These are phyloP conservation scores for Solanum hybrid DNA, from an alignment of 305 asterid genomes.

Conservation along the genomic window DNA sequence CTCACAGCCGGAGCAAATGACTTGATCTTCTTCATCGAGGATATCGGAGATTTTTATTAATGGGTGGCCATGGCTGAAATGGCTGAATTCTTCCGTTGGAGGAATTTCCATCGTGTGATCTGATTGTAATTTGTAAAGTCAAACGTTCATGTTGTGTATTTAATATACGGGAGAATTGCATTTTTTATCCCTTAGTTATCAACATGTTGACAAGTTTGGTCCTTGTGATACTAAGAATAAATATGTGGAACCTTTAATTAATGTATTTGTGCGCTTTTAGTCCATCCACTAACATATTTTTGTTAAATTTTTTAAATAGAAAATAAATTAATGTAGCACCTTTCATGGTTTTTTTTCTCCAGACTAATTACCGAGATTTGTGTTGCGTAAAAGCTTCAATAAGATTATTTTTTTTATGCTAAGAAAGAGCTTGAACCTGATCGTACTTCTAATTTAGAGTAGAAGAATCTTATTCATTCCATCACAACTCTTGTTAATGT, in stretches of 20 bases:
- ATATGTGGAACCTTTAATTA: not conserved
- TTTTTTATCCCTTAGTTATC: not conserved
- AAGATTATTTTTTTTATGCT: no score
- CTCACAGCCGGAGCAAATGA: slow-evolving; percentile 51
- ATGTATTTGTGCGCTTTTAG: not conserved
- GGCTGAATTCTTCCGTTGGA: slow-evolving; percentile 18
- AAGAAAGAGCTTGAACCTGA: not conserved
- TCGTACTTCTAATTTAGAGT: not conserved
- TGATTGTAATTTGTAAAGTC: not conserved
- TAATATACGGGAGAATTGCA: not conserved
- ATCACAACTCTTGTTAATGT: not conserved
- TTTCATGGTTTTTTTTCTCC: not conserved
- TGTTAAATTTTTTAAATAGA: not conserved
- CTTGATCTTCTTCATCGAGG: slow-evolving; percentile 20
- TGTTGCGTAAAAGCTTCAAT: no score
- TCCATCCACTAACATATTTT: not conserved
- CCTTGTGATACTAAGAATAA: not conserved
- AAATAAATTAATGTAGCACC: not conserved
- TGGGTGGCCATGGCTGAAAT: slow-evolving; percentile 60
- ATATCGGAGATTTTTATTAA: slow-evolving; percentile 18
- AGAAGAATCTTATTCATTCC: not conserved
- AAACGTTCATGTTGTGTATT: not conserved
- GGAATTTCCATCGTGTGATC: not conserved
- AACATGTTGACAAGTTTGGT: not conserved
- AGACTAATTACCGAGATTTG: not conserved